phyloP scores from a whole-genome alignment of 257 asterid species.

The Petunia secreta region DNA sequence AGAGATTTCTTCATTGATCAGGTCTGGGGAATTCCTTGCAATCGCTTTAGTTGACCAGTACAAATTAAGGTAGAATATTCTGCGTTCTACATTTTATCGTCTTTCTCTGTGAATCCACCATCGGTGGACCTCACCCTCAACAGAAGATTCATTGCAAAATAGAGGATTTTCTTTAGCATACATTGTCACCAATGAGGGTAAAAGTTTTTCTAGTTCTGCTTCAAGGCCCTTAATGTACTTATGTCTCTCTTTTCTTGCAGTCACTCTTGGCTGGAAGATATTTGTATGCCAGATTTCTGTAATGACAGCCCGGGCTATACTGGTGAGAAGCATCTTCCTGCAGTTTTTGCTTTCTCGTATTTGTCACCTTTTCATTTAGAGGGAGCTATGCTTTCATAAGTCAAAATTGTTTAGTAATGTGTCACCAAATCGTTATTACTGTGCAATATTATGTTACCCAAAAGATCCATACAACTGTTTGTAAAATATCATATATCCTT shows the following conservation, averaged over 20 bases:
- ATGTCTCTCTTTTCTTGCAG: constrained; percentile 39
- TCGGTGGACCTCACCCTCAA: background rate
- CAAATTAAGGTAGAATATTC: constrained; percentile 60
- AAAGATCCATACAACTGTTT: background rate
- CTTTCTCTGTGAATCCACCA: background rate
- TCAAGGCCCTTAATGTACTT: background rate
- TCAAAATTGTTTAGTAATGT: background rate
- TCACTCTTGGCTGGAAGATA: constrained; percentile 56
- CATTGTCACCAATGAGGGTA: background rate
- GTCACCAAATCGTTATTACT: background rate
- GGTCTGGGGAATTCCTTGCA: constrained; percentile 76
- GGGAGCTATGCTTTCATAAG: background rate
- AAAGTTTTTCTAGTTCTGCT: background rate
- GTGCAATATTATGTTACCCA: background rate
- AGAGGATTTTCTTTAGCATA: background rate
- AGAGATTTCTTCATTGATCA: constrained; percentile 60
- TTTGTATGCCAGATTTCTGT: constrained; percentile 59
- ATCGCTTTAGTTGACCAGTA: constrained; percentile 89
- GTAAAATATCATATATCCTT: background rate
- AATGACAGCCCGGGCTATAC: constrained; percentile 67
- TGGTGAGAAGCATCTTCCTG: constrained; percentile 53
- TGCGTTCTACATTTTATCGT: background rate
- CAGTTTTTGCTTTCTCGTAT: background rate
- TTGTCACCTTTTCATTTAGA: background rate
- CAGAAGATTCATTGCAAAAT: background rate